Evolutionary conservation across 805 yeast species (phyloP), one percentile per base, ranked within the genome.

Genomic region (Komagataella mondaviorum): DNA sequence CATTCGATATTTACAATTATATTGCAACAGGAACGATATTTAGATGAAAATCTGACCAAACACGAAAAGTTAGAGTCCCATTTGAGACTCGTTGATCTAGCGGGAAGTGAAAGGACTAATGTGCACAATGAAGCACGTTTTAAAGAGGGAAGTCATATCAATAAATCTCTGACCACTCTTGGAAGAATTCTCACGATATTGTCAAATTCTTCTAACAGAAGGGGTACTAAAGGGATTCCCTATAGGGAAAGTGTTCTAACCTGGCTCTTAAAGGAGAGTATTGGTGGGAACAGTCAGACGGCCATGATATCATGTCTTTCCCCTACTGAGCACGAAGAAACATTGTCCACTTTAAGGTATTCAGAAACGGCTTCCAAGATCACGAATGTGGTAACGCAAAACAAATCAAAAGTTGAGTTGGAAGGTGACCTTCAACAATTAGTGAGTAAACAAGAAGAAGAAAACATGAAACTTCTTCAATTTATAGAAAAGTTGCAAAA

Each of bases 241-340:
- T 84, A 82, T 58, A 70, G 95, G 55, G 95, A 87, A 57, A 85
- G 95, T 0, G 71, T 75, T 0, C 67, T 87, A 51, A 87, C 95
- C 0, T 83, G 90, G 78, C 67, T 87, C 2, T 68, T 87, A 55
- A 82, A 81, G 59, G 91, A 85, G 56, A 80, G 79, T 53, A 69
- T 87, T 45, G 87, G 90, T 1, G 95, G 95, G 1, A 87, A 87
- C 61, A 81, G 89, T 22, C 84, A 83, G 58, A 88, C 91, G 0
- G 81, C 83, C n/a, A 85, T 87, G 93, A 72, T 87, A n/a, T 90
- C 90, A 18, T 86, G 95, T 63, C 70, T 87, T 0, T 83, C 93
- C 0, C 91, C 93, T 0, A 69, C 79, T 16, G 91, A 85, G 58
- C 83, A 78, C 62, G 90, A 85, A 18, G 95, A 87, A 59, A 81